A percentile compares a stretch with the other conserved stretches of the same genome.
phyloP scores from a whole-genome alignment of 257 asterid genomes.

The Haberlea rhodopensis region DNA sequence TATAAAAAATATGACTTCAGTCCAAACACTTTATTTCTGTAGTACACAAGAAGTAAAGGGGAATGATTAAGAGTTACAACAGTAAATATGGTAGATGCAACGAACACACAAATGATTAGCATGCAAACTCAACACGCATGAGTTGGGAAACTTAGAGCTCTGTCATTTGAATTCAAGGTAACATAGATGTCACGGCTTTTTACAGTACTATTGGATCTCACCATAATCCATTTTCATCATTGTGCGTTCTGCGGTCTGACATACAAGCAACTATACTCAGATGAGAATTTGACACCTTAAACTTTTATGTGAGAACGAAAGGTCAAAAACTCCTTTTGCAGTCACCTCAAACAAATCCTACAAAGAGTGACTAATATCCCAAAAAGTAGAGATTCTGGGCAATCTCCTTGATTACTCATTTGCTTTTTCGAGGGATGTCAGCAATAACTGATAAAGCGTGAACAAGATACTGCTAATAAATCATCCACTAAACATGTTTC shows the following conservation, averaged over 20 bases:
- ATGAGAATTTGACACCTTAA: no score
- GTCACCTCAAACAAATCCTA: background rate
- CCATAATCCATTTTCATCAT: background rate
- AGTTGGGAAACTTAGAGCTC: background rate
- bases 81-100: conserved; percentile 5
- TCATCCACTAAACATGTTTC: no score
- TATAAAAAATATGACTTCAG: background rate
- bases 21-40: background rate
- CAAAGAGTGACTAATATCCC: background rate
- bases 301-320: no score
- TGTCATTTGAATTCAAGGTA: conserved; percentile 12
- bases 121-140: background rate
- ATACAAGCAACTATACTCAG: no score
- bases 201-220: background rate
- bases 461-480: no score
- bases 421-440: background rate
- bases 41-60: conserved; percentile 12
- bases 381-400: background rate
- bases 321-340: background rate
- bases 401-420: background rate
- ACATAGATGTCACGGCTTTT: background rate
- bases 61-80: background rate
- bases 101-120: background rate
- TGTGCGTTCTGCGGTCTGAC: no score
- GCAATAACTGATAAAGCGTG: background rate